Evolutionary conservation across 371 early-diverging fungal genomes (phyloP).

Genomic region (Syncephalastrum racemosum): DNA sequence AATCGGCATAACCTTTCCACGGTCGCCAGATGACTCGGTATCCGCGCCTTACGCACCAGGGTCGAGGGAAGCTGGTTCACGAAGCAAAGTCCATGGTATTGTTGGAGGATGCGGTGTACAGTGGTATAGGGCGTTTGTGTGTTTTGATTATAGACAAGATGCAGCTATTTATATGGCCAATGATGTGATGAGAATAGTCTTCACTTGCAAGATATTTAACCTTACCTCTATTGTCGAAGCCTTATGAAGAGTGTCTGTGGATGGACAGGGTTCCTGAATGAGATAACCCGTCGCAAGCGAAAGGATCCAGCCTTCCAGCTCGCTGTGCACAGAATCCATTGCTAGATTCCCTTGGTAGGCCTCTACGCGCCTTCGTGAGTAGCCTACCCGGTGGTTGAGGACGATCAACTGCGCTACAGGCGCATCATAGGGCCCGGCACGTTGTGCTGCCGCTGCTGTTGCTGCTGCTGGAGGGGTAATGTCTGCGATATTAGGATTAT

Average conservation of each 20-base stretch:
- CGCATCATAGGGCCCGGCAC: constrained; percentile 2
- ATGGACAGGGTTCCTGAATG: constrained; percentile 16
- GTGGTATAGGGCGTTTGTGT: constrained; percentile 36
- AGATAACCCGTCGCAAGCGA: constrained; percentile 61
- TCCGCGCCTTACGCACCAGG: too few relatives aligned
- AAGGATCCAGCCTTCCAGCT: constrained; percentile 47
- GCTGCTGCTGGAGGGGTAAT: constrained; percentile 5
- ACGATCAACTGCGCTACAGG: constrained; percentile 25
- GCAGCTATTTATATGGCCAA: constrained; percentile 20
- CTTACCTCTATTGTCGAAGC: constrained; percentile 42
- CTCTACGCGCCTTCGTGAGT: constrained; percentile 45
- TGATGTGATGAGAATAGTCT: background rate
- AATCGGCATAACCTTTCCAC: too few relatives aligned
- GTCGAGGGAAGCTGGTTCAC: constrained; percentile 50
- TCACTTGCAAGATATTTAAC: too few relatives aligned
- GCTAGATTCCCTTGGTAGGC: constrained; percentile 26
- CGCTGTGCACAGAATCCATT: constrained; percentile 19
- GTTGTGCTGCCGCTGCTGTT: constrained; percentile 15
- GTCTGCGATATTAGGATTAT: constrained; percentile 3
- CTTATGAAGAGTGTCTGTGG: constrained; percentile 22
- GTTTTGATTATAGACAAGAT: constrained; percentile 43
- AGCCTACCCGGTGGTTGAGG: constrained; percentile 57
- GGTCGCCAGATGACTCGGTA: too few relatives aligned
- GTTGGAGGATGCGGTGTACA: constrained; percentile 54
- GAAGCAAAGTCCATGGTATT: constrained; percentile 57